These are phyloP conservation scores for Ocimum tenuiflorum DNA, from an alignment of 257 asterid genomes.

Conservation along the genomic window DNA sequence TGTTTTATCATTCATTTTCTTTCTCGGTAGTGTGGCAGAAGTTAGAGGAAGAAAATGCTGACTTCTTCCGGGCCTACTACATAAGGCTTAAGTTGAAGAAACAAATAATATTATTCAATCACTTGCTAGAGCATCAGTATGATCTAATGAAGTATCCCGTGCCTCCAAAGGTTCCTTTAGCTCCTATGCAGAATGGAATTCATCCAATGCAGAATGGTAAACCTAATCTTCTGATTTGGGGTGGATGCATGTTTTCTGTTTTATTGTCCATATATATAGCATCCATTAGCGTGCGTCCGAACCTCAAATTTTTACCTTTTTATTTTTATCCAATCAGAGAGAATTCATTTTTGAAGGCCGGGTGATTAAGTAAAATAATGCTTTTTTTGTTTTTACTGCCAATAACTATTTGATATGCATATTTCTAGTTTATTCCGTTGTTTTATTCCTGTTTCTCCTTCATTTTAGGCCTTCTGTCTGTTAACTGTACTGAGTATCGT, in stretches of 20 bases:
- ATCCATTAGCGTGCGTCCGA: not conserved
- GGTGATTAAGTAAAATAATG: not conserved
- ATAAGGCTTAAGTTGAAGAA: constrained; percentile 91
- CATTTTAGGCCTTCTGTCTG: not conserved
- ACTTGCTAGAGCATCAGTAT: constrained; percentile 81
- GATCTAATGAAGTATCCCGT: constrained; percentile 71
- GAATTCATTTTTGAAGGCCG: not conserved
- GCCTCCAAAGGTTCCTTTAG: constrained; percentile 73
- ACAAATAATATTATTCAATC: constrained; percentile 82
- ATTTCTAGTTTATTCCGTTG: not conserved
- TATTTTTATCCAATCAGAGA: not conserved
- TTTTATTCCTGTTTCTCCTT: not conserved
- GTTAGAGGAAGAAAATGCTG: constrained; percentile 93
- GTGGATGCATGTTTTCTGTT: not conserved
- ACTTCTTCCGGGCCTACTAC: constrained; percentile 84
- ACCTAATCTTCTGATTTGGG: constrained; percentile 18
- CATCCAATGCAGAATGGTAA: constrained; percentile 76
- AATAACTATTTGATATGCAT: not conserved
- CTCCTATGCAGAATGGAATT: constrained; percentile 77
- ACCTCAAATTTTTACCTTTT: not conserved
- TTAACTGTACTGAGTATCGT: not conserved
- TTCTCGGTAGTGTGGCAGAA: constrained; percentile 79
- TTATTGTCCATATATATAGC: not conserved
- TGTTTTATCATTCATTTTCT: constrained; percentile 2
- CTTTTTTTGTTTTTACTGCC: not conserved